A percentile compares a stretch with the other conserved stretches of the same genome.
Evolutionary conservation across 2,329 filamentous ascomycete species (phyloP).

Genomic region (Westerdykella ornata): DNA sequence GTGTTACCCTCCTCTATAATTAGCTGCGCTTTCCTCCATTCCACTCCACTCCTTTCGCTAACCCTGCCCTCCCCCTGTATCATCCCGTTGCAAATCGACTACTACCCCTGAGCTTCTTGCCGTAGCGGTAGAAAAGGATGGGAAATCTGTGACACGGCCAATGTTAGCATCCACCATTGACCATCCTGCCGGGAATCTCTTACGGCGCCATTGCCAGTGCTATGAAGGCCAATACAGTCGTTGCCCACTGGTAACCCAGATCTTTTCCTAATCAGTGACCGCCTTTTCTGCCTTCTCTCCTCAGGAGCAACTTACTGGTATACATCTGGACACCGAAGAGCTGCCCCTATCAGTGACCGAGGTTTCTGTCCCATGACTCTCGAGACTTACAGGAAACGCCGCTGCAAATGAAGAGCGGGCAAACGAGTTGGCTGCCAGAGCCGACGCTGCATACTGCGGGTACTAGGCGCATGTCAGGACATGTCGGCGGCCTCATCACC

Average conservation of each 20-base stretch:
- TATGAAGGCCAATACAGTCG: constrained; percentile 43
- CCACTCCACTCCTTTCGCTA: constrained; percentile 17
- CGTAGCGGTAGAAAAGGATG: constrained; percentile 46
- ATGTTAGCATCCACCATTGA: constrained; percentile 28
- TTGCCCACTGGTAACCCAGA: constrained; percentile 48
- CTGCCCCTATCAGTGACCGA: background rate
- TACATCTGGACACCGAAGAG: constrained; percentile 48
- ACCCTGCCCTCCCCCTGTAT: constrained; percentile 6
- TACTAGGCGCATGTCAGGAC: constrained; percentile 36
- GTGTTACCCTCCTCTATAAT: constrained; percentile 33
- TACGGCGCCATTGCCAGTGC: constrained; percentile 46
- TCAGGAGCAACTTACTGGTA: constrained; percentile 40
- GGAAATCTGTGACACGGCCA: constrained; percentile 33
- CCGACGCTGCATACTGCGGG: constrained; percentile 45
- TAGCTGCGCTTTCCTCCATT: constrained; percentile 11
- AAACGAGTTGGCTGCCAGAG: constrained; percentile 47
- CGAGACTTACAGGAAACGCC: constrained; percentile 36
- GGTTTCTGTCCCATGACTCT: background rate
- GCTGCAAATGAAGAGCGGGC: constrained; percentile 45
- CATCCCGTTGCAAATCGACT: constrained; percentile 42
- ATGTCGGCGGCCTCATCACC: constrained; percentile 4
- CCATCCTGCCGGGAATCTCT: constrained; percentile 24
- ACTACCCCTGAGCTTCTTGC: constrained; percentile 43
- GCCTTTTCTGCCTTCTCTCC: constrained; percentile 32
- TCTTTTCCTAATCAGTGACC: constrained; percentile 40